Base-by-base conservation (phyloP, 495 filamentous ascomycete genomes). In the Aspergillus carlsbadensis region DNA sequence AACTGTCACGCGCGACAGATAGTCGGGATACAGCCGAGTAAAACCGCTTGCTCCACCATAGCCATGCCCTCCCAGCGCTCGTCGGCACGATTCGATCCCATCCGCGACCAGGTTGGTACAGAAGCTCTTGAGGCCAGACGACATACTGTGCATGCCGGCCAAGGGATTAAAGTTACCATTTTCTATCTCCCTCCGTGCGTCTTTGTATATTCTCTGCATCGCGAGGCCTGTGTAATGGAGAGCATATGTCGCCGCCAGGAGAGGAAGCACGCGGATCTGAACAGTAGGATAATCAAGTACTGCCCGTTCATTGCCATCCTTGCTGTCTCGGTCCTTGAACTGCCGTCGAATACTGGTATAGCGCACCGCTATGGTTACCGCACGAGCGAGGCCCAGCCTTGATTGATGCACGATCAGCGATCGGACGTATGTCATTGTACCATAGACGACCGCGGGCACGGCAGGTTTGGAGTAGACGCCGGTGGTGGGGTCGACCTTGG, bases 251-350 rank as follows among this genome's bases (percentile, higher is more conserved):
- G 77, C 75, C 7, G 77, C 77, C 0, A 81, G 63, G 1, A 79
- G 57, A 21, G 77, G 77, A 5, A 81, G 57, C 13, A 81, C 73
- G 0, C 78, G 64, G 11, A 79, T 75, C 59, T 76, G 75, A 0
- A 78, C 77, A 0, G 77, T 79, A 0, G 77, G 77, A 47, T 81
- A 81, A 37, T 78, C 77, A 2, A 81, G 62, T 6, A 81, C 76
- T 2, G 71, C 59, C 43, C 76, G 61, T 45, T 81, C 78, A 0
- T 71, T 68, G 6, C 65, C 50, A 4, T 40, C 51, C 7, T 29
- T 29, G 26, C 64, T 66, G 49, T 80, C 78, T 22, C 78, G 73
- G 41, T 79, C 73, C 47, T 64, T 62, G 57, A 80, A 80, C 54
- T 81, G 78, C 20, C 73, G 62, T n/a, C 78, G 59, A 1, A 79